Base-by-base conservation (phyloP, 257 asterid species). In the Nicotiana sylvestris region DNA sequence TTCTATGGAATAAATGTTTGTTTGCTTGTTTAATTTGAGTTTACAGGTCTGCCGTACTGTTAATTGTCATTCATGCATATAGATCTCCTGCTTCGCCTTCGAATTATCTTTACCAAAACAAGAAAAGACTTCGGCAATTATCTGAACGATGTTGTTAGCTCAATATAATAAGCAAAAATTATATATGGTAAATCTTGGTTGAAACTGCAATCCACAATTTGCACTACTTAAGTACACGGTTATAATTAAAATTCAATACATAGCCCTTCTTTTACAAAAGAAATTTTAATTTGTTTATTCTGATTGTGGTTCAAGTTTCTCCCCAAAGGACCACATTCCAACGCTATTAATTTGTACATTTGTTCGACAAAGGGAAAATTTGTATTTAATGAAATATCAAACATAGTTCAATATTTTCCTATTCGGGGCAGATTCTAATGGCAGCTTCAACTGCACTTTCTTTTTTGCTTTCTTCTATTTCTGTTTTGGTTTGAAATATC, bases 401-500 rank as follows among this genome's bases (percentile, higher is more conserved):
- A 76, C 80, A 76, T 25, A 51, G 80, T 76, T 64, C 80, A 76
- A 76, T 76, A 51, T 76, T 76, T 76, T 76, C 80, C 80, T 0
- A 25, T 76, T 51, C 53, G 30, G 30, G 43, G 64, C n/a, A 51
- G 80, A 76, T 76, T 76, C 64, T 51, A 27, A 27, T 76, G 46
- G 29, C 64, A 49, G 80, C 64, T 29, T 76, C 17, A 61, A 76
- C 65, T 16, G 57, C 61, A 10, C n/a, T 49, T 72, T 49, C 61
- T 27, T 76, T 29, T 76, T 76, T 27, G 1, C 62, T 49, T 51
- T 49, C 29, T 76, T 51, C 57, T 51, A 27, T 76, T 29, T 76
- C 80, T 7, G 17, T 76, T 76, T 76, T 49, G 2, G 80, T 76
- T 72, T 16, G 16, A 76, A 76, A 51, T 76, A 76, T 76, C 2